These are phyloP conservation scores for Cucurbita maxima DNA, from an alignment of 306 rosid species.

Conservation along the genomic window DNA sequence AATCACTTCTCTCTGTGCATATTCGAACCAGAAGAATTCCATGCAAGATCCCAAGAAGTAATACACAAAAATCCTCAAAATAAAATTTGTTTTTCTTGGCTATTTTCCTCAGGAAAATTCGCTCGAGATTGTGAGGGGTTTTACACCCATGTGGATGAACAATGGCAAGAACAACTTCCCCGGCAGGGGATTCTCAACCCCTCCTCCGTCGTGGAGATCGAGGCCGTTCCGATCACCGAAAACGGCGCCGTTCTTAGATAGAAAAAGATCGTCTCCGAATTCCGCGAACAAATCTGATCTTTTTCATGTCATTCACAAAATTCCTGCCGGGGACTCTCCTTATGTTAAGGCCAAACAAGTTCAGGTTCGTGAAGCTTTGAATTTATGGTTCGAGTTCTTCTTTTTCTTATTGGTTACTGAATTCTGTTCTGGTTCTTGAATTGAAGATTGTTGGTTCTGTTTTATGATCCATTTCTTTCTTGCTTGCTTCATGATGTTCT, in stretches of 20 bases:
- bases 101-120: slow-evolving; percentile 16
- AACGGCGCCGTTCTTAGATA: slow-evolving; percentile 37
- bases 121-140: background rate
- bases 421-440: background rate
- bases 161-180: slow-evolving; percentile 21
- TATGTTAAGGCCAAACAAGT: slow-evolving; percentile 87
- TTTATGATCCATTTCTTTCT: background rate
- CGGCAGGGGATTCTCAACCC: slow-evolving; percentile 41
- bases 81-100: background rate
- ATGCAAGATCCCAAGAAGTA: slow-evolving; percentile 9
- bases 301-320: slow-evolving; percentile 64
- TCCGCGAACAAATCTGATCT: slow-evolving; percentile 26
- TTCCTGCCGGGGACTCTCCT: slow-evolving; percentile 86
- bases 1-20: background rate
- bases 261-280: slow-evolving; percentile 30
- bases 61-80: background rate
- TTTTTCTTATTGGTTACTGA: background rate
- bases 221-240: slow-evolving; percentile 17
- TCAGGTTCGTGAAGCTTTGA: slow-evolving; percentile 37
- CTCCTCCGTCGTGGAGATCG: slow-evolving; percentile 31
- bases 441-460: background rate
- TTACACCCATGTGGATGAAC: slow-evolving; percentile 22
- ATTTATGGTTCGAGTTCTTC: background rate
- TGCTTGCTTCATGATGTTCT: no score
- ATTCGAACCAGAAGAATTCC: background rate